These are phyloP conservation scores for Ophiostoma pallidulum DNA, from an alignment of 2,329 filamentous ascomycete species.

Conservation along the genomic window DNA sequence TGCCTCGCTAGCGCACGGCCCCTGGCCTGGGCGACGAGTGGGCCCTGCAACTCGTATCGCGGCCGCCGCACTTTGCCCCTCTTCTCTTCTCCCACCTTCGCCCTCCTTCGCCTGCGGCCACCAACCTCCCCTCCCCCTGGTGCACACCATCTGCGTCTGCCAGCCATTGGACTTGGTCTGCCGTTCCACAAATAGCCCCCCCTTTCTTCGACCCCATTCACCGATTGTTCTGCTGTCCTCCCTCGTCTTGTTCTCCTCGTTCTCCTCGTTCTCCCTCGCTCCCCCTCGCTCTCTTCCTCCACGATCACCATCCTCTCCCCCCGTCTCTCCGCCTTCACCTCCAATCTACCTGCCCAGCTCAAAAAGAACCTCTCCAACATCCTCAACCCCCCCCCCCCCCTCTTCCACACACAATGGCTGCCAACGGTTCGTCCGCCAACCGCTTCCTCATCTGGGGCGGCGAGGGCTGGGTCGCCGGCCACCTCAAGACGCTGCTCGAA, in stretches of 20 bases:
- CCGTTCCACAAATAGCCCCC: constrained; percentile 11
- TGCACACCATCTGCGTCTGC: constrained; percentile 1
- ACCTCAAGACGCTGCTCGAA: constrained; percentile 49
- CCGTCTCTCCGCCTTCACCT: neutral
- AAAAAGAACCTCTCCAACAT: neutral
- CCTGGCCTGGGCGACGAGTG: too few relatives aligned
- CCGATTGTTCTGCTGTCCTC: constrained; percentile 11
- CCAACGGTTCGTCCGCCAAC: constrained; percentile 21
- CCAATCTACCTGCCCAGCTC: neutral
- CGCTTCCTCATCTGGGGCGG: constrained; percentile 57
- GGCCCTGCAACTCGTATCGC: too few relatives aligned
- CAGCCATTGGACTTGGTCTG: neutral
- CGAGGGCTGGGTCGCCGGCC: constrained; percentile 53
- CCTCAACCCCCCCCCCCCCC: neutral
- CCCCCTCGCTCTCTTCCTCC: neutral
- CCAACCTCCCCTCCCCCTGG: constrained; percentile 2
- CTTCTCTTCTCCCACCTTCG: constrained; percentile 6
- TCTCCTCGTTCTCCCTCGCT: neutral
- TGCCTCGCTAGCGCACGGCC: neutral
- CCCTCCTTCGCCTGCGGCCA: neutral
- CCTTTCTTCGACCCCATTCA: constrained; percentile 9
- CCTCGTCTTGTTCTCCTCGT: neutral
- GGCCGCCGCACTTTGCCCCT: constrained; percentile 1
- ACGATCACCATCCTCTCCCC: neutral
- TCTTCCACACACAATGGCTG: constrained; percentile 12